Base-by-base conservation (phyloP, 805 yeast species). In the Ogataea allantospora region DNA sequence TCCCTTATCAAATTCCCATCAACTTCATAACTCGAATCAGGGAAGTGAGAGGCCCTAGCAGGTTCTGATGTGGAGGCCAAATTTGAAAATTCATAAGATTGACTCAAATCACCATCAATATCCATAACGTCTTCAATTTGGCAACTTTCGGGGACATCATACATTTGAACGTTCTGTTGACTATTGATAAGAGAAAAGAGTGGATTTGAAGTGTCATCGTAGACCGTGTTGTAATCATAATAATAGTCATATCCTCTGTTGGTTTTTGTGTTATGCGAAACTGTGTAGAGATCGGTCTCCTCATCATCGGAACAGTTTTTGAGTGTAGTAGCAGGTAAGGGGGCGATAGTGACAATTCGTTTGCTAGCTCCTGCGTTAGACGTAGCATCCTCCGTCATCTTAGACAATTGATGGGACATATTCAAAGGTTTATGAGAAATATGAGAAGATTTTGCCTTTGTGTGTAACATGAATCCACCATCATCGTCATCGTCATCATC, bases 301-400 rank as follows among this genome's bases (percentile, higher is more conserved):
- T 80, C 78, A 42, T 75, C 80, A 36, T 75, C 80, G 6, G 74
- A 67, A 4, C 84, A 77, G 6, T 87, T 86, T 56, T 89, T 88
- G 38, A 91, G 72, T 0, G 87, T 79, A 0, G 98, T 88, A 2
- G 96, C 80, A 2, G 98, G 97, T 35, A 91, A 64, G 29, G 78
- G 68, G 24, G 87, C 88, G 46, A 89, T 88, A 8, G 87, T 83
- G 29, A 75, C 73, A 45, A 43, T 50, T 8, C 36, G 46, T 31
- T 35, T 42, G 25, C 20, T 28, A 13, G 28, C 33, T 5, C 27
- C 22, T 7, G 23, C 16, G 5, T 32, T 21, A 4, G 42, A 19
- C 16, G 29, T 22, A 7, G 33, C 31, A 3, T 33, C 31, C 12
- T 45, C 43, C 13, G 39, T 34, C 12, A 40, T 35, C 29, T 44